These are phyloP conservation scores for Colletotrichum theobromicola DNA, from an alignment of 2,329 filamentous ascomycete genomes.

Conservation along the genomic window DNA sequence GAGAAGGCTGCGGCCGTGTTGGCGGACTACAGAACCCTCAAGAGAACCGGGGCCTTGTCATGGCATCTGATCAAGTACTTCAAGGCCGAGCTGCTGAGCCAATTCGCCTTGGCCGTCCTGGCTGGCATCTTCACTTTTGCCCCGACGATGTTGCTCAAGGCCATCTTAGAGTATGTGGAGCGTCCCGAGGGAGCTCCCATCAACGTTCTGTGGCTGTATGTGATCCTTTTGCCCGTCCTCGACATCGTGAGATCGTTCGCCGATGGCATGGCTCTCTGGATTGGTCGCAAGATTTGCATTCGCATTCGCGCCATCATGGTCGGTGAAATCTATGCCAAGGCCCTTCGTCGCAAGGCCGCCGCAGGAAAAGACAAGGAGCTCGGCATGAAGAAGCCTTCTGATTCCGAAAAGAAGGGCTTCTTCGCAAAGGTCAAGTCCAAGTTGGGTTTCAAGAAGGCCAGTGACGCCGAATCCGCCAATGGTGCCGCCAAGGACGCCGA, in stretches of 20 bases:
- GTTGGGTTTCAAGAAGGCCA: constrained; percentile 62
- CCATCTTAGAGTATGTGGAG: constrained; percentile 94
- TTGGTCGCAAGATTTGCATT: constrained; percentile 93
- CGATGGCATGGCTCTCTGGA: constrained; percentile 88
- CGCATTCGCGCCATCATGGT: constrained; percentile 93
- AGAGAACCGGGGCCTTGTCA: constrained; percentile 79
- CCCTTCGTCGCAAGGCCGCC: constrained; percentile 86
- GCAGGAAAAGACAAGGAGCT: constrained; percentile 77
- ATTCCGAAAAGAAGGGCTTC: constrained; percentile 42
- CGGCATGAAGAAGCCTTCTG: constrained; percentile 53
- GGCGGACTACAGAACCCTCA: constrained; percentile 81
- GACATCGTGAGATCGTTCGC: constrained; percentile 82
- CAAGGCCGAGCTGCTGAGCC: constrained; percentile 74
- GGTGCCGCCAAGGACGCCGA: constrained; percentile 40
- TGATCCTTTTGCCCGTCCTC: constrained; percentile 85
- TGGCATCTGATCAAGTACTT: constrained; percentile 88
- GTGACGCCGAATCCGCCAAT: constrained; percentile 36
- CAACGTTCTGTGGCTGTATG: constrained; percentile 95
- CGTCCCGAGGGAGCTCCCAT: constrained; percentile 74
- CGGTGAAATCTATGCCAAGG: constrained; percentile 96
- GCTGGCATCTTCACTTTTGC: constrained; percentile 87
- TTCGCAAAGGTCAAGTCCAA: constrained; percentile 58
- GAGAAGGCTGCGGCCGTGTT: constrained; percentile 88
- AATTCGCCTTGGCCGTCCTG: constrained; percentile 80
- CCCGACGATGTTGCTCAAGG: constrained; percentile 87